These are phyloP conservation scores for Euphorbia pulcherrima DNA, from an alignment of 345 rosid genomes.

Conservation along the genomic window DNA sequence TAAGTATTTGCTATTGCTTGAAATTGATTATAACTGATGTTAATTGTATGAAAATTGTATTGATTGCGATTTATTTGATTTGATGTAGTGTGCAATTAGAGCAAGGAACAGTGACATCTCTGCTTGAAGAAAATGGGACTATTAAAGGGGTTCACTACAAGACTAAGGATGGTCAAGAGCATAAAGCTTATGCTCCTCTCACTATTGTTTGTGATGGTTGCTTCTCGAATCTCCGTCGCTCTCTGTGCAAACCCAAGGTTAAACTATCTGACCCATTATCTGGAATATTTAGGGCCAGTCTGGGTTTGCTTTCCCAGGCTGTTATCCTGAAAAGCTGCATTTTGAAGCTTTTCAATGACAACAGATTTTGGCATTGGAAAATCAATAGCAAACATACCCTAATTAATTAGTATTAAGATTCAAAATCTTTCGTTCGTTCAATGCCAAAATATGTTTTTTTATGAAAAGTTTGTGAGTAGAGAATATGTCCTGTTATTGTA, in stretches of 20 bases:
- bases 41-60: not conserved
- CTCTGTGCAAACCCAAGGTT: slow-evolving; percentile 20
- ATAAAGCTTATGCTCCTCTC: slow-evolving; percentile 19
- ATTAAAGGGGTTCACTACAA: slow-evolving; percentile 18
- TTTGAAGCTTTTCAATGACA: too few species aligned
- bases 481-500: too few species aligned
- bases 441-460: too few species aligned
- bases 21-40: too few species aligned
- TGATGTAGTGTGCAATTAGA: slow-evolving; percentile 9
- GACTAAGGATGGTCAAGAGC: slow-evolving; percentile 17
- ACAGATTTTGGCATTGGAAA: too few species aligned
- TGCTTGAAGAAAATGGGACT: slow-evolving; percentile 20
- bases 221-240: slow-evolving; percentile 21
- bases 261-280: not conserved
- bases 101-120: slow-evolving; percentile 22
- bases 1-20: slow-evolving; percentile 11
- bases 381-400: too few species aligned
- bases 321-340: too few species aligned
- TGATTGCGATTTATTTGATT: not conserved
- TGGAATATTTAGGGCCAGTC: too few species aligned
- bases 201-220: slow-evolving; percentile 22
- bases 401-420: too few species aligned
- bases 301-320: too few species aligned
- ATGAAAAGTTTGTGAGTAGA: too few species aligned
- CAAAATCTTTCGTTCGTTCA: too few species aligned